A percentile compares a stretch with the other conserved stretches of the same genome.
phyloP scores from a whole-genome alignment of 2,329 filamentous ascomycete genomes.

The Cyanodermella asteris region DNA sequence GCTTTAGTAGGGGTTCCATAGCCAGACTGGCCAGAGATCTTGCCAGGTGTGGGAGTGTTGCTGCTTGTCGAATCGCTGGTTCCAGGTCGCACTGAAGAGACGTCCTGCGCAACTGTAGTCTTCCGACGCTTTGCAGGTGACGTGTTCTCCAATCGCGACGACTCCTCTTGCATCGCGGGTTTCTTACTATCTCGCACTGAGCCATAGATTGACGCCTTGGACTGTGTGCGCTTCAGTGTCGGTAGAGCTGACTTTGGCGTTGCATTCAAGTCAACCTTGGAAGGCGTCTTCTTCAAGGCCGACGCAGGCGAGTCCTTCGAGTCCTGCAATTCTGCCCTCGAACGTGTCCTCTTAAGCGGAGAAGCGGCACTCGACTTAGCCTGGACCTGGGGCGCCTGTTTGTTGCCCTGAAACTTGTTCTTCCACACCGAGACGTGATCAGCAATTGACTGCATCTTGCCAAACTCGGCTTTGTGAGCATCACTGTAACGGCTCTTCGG shows the following conservation, averaged over 20 bases:
- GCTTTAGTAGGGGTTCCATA: slow-evolving; percentile 65
- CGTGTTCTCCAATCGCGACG: slow-evolving; percentile 9
- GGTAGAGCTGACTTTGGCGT: slow-evolving; percentile 19
- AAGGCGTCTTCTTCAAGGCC: too few species aligned
- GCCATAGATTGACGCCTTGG: too few species aligned
- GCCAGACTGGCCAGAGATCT: slow-evolving; percentile 46
- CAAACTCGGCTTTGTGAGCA: slow-evolving; percentile 69
- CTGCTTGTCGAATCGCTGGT: too few species aligned
- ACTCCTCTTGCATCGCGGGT: too few species aligned
- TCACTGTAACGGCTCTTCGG: slow-evolving; percentile 68
- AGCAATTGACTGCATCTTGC: slow-evolving; percentile 94
- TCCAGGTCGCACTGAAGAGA: slow-evolving; percentile 29
- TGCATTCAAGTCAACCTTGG: slow-evolving; percentile 25
- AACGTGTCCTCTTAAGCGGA: too few species aligned
- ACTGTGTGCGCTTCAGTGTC: slow-evolving; percentile 29
- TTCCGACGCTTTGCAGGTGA: slow-evolving; percentile 7
- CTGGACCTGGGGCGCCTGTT: too few species aligned
- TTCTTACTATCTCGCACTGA: too few species aligned
- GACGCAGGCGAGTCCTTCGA: too few species aligned
- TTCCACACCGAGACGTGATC: slow-evolving; percentile 65
- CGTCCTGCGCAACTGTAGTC: too few species aligned
- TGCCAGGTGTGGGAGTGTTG: too few species aligned
- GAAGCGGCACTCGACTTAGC: too few species aligned
- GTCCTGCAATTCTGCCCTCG: too few species aligned
- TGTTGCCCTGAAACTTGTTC: slow-evolving; percentile 25